These are phyloP conservation scores for Chalciporus sphaerocephalus DNA, from an alignment of 768 basidiomycete species.

Conservation along the genomic window DNA sequence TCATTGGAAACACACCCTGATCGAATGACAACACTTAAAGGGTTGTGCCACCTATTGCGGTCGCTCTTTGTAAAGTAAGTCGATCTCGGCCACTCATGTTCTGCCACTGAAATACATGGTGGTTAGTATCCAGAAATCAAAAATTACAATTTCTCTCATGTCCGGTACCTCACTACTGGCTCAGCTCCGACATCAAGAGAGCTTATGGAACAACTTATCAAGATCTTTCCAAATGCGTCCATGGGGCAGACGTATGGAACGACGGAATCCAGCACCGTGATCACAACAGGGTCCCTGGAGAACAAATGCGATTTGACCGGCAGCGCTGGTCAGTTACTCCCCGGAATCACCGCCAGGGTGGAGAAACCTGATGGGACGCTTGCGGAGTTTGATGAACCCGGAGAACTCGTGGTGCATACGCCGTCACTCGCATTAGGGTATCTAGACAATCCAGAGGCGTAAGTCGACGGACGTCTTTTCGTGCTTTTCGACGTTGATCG, in stretches of 20 bases:
- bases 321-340: constrained; percentile 53
- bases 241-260: constrained; percentile 65
- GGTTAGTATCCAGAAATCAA: constrained; percentile 39
- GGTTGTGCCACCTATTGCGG: constrained; percentile 47
- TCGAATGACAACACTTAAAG: constrained; percentile 7
- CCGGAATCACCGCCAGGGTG: constrained; percentile 54
- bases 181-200: constrained; percentile 57
- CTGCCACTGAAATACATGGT: background rate
- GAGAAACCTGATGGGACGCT: constrained; percentile 54
- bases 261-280: constrained; percentile 58
- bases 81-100: background rate
- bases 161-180: constrained; percentile 38
- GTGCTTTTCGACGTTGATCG: constrained; percentile 4
- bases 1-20: background rate
- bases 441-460: constrained; percentile 57
- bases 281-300: constrained; percentile 44
- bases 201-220: constrained; percentile 41
- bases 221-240: constrained; percentile 44
- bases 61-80: constrained; percentile 48
- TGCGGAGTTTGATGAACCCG: constrained; percentile 54
- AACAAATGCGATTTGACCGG: constrained; percentile 47
- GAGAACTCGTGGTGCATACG: constrained; percentile 57
- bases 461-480: constrained; percentile 23
- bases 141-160: constrained; percentile 38
- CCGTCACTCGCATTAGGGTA: constrained; percentile 62